Evolutionary conservation across 192 early-diverging fungal genomes (phyloP), one percentile per base, ranked within the genome.

Genomic region (Backusella macrospora): DNA sequence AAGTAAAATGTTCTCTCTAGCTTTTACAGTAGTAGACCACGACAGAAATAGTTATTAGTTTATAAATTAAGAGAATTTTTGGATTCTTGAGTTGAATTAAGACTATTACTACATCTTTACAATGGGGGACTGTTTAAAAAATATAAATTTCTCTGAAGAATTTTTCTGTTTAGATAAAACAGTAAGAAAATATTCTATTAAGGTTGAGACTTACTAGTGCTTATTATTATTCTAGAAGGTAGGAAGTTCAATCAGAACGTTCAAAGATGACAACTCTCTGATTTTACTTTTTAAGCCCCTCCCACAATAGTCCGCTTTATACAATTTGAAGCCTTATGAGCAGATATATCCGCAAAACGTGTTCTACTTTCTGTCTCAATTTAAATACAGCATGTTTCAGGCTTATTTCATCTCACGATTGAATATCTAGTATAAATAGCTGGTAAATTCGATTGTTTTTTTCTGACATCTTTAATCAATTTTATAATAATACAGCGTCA

Each of bases 381-480:
- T 59, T 13, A 59, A 59, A 59, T 59, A 59, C 52, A 59, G 52
- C 23, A 59, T 59, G 52, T 59, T 59, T 59, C 52, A 59, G 52
- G 21, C 52, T 26, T 59, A 59, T 59, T 59, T 59, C 52, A 59
- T 26, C 21, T 26, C 21, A 59, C 23, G 21, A 59, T 59, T 59
- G 52, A 23, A 59, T 10, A 26, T 21, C 26, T 59, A 23, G 52
- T 59, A 59, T 59, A 59, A 59, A 59, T 59, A 59, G 29, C 8
- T 23, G 52, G 9, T 13, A 26, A 26, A 34, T 34, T 34, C 29
- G 29, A 34, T 34, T 34, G 2, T 34, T 34, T 10, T 43, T 9
- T 43, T 43, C 6, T 43, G 5, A 2, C 0, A 43, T 43, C 1
- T 9, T 9, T 43, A 16, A 48, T 16, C n/a, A 21, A 52, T 52